These are phyloP conservation scores for Aechmea fasciata DNA, from an alignment of 176 grass and related monocot species.

Conservation along the genomic window DNA sequence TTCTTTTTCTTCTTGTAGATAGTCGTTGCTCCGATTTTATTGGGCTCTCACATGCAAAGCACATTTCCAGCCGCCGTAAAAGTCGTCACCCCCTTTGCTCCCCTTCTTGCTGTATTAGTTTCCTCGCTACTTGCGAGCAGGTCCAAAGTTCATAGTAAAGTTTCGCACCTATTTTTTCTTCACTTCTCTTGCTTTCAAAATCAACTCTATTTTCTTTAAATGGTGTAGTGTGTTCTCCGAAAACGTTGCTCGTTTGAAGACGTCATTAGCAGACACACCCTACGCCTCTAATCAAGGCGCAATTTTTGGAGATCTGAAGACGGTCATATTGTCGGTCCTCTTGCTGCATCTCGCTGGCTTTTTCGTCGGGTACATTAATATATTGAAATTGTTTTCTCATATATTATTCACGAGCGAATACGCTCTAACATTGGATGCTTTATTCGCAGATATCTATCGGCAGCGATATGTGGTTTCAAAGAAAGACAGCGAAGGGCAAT, in stretches of 20 bases:
- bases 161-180: background rate
- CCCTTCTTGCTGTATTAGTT: slow-evolving; percentile 61
- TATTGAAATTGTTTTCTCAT: no score
- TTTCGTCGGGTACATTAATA: slow-evolving; percentile 39
- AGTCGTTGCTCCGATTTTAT: slow-evolving; percentile 70
- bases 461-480: slow-evolving; percentile 52
- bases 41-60: slow-evolving; percentile 62
- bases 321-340: slow-evolving; percentile 44
- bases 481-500: slow-evolving; percentile 72
- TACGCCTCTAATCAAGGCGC: slow-evolving; percentile 3
- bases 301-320: slow-evolving; percentile 19
- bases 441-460: slow-evolving; percentile 40
- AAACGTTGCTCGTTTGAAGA: slow-evolving; percentile 52
- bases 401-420: no score
- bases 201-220: background rate
- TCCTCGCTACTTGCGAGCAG: slow-evolving; percentile 72
- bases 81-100: slow-evolving; percentile 50
- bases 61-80: slow-evolving; percentile 56
- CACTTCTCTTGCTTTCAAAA: background rate
- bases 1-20: slow-evolving; percentile 28
- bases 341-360: slow-evolving; percentile 73
- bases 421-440: background rate
- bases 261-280: slow-evolving; percentile 35
- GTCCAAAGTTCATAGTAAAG: slow-evolving; percentile 17
- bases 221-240: slow-evolving; percentile 69